Conservation (phyloP, 1,139 yeast genomes). For the Magnusiomyces ingens region DNA sequence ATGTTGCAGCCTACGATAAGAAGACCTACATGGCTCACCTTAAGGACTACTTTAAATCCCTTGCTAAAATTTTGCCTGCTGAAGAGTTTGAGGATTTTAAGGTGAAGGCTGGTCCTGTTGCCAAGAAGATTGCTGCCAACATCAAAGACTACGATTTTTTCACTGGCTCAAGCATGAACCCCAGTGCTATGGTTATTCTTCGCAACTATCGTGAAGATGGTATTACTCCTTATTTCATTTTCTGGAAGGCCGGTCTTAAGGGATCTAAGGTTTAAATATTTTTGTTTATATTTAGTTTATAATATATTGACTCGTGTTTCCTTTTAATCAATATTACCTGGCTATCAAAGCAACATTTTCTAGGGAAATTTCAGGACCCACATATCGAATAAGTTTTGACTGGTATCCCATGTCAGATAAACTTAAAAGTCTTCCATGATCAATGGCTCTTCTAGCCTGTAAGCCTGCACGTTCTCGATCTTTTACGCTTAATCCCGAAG, state of each 20-base stretch:
- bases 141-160: slow-evolving; percentile 99
- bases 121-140: slow-evolving; percentile 88
- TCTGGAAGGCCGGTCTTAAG: slow-evolving; percentile 97
- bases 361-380: slow-evolving; percentile 48
- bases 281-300: neutral
- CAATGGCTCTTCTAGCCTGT: slow-evolving; percentile 63
- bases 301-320: neutral
- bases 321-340: neutral
- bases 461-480: slow-evolving; percentile 57
- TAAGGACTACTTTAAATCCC: slow-evolving; percentile 97
- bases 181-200: slow-evolving; percentile 95
- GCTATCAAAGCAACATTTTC: slow-evolving; percentile 63
- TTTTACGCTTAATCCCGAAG: slow-evolving; percentile 38
- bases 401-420: slow-evolving; percentile 34
- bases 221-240: slow-evolving; percentile 90
- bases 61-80: slow-evolving; percentile 87
- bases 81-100: slow-evolving; percentile 81
- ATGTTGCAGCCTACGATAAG: slow-evolving; percentile 83
- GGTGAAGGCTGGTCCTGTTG: slow-evolving; percentile 94
- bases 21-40: slow-evolving; percentile 92
- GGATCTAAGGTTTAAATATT: slow-evolving; percentile 73
- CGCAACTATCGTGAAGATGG: slow-evolving; percentile 99
- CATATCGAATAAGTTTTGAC: slow-evolving; percentile 54
- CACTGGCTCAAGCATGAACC: slow-evolving; percentile 99
- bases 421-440: slow-evolving; percentile 50